These are phyloP conservation scores for Primulina huaijiensis DNA, from an alignment of 257 asterid genomes.

Conservation along the genomic window DNA sequence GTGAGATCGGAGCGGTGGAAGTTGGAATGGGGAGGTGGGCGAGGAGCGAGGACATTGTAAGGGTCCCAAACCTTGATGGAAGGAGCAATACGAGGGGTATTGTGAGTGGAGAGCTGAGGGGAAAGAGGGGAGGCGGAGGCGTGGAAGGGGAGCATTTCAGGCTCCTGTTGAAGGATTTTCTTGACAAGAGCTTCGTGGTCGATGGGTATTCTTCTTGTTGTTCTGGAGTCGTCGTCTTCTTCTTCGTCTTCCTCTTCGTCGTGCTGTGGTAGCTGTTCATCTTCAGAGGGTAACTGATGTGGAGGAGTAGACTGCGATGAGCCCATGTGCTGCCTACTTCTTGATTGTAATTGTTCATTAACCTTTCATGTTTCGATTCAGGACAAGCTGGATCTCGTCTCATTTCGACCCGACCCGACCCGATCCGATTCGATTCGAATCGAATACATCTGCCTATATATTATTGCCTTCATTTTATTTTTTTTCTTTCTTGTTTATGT, in stretches of 20 bases:
- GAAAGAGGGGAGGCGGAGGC: slow-evolving; percentile 96
- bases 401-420: too few relatives aligned
- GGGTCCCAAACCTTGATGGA: slow-evolving; percentile 98
- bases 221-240: slow-evolving; percentile 31
- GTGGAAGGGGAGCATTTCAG: slow-evolving; percentile 96
- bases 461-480: too few relatives aligned
- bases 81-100: slow-evolving; percentile 79
- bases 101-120: slow-evolving; percentile 86
- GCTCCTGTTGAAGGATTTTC: slow-evolving; percentile 87
- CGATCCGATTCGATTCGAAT: too few relatives aligned
- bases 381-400: slow-evolving; percentile 24
- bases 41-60: slow-evolving; percentile 79
- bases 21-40: slow-evolving; percentile 37
- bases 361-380: too few relatives aligned
- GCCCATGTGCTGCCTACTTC: slow-evolving; percentile 49
- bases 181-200: slow-evolving; percentile 45
- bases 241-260: slow-evolving; percentile 40
- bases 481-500: too few relatives aligned
- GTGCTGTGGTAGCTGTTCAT: slow-evolving; percentile 28
- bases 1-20: slow-evolving; percentile 43
- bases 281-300: slow-evolving; percentile 40
- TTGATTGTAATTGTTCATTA: neutral
- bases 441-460: too few relatives aligned
- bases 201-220: slow-evolving; percentile 24
- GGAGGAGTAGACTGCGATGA: slow-evolving; percentile 61